Evolutionary conservation across 306 rosid genomes (phyloP), one percentile per base, ranked within the genome.

Genomic region (Begonia masoniana): DNA sequence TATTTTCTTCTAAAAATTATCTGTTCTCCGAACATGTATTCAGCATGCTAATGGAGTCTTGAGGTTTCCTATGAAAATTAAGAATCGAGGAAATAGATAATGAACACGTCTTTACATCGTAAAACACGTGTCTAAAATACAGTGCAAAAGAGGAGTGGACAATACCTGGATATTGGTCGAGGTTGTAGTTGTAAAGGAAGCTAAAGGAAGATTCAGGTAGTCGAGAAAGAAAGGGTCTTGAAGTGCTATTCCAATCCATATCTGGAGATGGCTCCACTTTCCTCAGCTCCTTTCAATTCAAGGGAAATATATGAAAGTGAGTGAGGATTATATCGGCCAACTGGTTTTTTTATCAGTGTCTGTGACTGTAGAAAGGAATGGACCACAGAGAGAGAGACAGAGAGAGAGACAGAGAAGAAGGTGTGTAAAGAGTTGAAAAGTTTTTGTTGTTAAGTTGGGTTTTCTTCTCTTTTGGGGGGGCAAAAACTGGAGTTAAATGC

Each of bases 231-330:
- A 76, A 79, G 61, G 68, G 69, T 68, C 75, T 78, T 49, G 73
- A 69, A 69, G 69, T 77, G 52, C 78, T 73, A 70, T 75, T 82
- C 94, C 91, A 82, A 58, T 85, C 97, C 97, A 89, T 88, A 26
- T 69, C 62, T 31, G 39, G 9, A 31, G 39, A 31, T 31, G 39
- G 39, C 39, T 31, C 39, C 39, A 31, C 39, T 31, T 31, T 31
- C 39, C 39, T 31, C 39, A 26, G 54, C 45, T 55, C 9, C 39
- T 45, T 45, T 45, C 49, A 45, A 45, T 45, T 45, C 15, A 3
- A 45, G 15, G 1, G 59, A 45, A 10, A 45, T 10, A 45, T 10
- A 31, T 31, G 39, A 31, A 31, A 31, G 39, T 31, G 39, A 31
- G 39, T 31, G 39, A 31, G 39, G 39, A 31, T 31, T 31, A 31